A percentile compares a stretch with the other conserved stretches of the same genome.
phyloP scores from a whole-genome alignment of 208 protist species.

The Balamuthia mandrillaris region DNA sequence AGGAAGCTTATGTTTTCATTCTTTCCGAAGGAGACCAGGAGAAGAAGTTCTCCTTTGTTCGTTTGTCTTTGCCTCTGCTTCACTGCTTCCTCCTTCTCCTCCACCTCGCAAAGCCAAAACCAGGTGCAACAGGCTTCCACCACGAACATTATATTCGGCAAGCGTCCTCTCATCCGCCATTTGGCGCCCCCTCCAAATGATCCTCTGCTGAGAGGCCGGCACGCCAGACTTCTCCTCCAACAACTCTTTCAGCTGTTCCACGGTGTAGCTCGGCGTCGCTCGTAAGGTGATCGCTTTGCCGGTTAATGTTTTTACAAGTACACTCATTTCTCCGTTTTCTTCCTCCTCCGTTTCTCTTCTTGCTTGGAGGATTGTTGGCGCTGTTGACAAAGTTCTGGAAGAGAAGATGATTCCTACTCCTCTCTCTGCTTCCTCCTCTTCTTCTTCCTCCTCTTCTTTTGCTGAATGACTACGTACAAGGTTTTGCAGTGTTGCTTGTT shows the following conservation, averaged over 20 bases:
- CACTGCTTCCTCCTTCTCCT: neutral
- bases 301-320: conserved; percentile 57
- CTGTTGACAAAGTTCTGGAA: too few relatives aligned
- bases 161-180: conserved; percentile 14
- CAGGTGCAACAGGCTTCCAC: neutral
- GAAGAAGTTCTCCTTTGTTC: too few relatives aligned
- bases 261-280: neutral
- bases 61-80: too few relatives aligned
- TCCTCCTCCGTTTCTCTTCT: neutral
- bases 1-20: too few relatives aligned
- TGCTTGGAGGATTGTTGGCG: too few relatives aligned
- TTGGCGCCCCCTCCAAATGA: neutral
- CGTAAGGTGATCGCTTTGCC: conserved; percentile 50
- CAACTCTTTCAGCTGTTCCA: neutral
- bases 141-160: neutral
- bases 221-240: conserved; percentile 21
- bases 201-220: neutral
- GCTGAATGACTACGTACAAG: too few relatives aligned
- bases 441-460: neutral
- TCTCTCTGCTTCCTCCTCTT: neutral
- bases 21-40: too few relatives aligned
- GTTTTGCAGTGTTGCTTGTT: neutral
- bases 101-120: conserved; percentile 7
- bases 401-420: too few relatives aligned
- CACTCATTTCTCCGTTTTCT: conserved; percentile 23